Base-by-base conservation (phyloP, 805 yeast species). In the Alloascoidea africana region DNA sequence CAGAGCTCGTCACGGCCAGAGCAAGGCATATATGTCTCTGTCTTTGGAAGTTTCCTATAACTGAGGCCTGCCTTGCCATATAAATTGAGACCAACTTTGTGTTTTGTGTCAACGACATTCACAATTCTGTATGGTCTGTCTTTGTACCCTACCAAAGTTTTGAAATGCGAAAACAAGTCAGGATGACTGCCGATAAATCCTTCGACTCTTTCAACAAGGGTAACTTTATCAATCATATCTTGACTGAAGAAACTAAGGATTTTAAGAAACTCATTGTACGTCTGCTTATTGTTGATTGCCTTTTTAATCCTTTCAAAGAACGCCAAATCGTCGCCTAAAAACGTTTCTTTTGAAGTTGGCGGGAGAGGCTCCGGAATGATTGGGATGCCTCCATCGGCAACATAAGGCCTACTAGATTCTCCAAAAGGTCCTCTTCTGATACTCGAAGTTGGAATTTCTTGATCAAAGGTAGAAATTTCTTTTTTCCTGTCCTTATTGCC, bases 1-100 rank as follows among this genome's bases (percentile, higher is more conserved):
- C 98, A 91, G 87, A 91, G 82, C 49, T 89, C 97, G 58, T 91
- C 99, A 50, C 99, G 75, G n/a, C 98, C 98, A 5, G 94, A 82
- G 50, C 97, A 89, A 15, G 97, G 96, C 94, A 86, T 86, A 51
- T 73, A 83, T 0, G 95, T 84, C 55, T 89, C 97, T 1, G 91
- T 73, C 50, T 87, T 87, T 17, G 98, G 98, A 39, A 89, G 66
- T 50, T 83, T 73, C 51, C 96, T 74, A 58, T 91, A 91, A 34
- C 87, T 77, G 16, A 91, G 89, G 6, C 93, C 91, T 51, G 30
- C 85, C 3, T 95, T 82, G 55, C 89, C 84, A 60, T 97, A 93
- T 49, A 84, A 66, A 18, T 89, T 76, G 39, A 91, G 67, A 50
- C 91, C 97, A 42, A 93, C 63, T 47, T 81, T 86, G 53, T 89